Base-by-base conservation (phyloP, 2,329 filamentous ascomycete species). In the Chaetomium olivaceum region DNA sequence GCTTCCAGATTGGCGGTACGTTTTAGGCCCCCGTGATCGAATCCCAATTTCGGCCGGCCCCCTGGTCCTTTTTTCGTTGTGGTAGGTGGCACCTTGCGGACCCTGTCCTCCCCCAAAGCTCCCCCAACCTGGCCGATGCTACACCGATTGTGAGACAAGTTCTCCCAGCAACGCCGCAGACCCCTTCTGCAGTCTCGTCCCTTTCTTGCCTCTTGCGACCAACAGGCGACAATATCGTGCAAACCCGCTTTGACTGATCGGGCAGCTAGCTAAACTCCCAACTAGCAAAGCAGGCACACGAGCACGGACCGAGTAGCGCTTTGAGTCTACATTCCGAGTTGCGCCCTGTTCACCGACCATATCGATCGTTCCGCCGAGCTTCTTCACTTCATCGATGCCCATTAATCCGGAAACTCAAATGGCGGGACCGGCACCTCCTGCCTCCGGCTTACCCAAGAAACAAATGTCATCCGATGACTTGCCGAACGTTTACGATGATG, bases 401-500 rank as follows among this genome's bases (percentile, higher is more conserved):
- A 57, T 68, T 58, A 23, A 52, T 23, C 64, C 61, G 52, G 51
- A 58, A 27, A 57, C 62, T 51, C 60, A 63, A 23, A 68, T 71
- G 61, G 66, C 55, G 25, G 63, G 64, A 19, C 66, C 63, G 25
- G 59, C 65, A 19, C 55, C 63, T 12, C 55, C 66, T 21, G 60
- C 63, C 8, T 31, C 63, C 25, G 60, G 58, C n/a, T 39, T 61
- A 46, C 65, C 66, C 21, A 63, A 67, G 58, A 58, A 51, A 23
- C 68, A 74, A 54, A 77, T 77, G 50, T 82, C 80, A 8, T 77
- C 79, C 58, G 82, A 86, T 66, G 82, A 82, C 57, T 75, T 73
- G 62, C 76, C 73, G 61, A 76, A 79, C 33, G 80, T 86, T 57
- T 87, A 79, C 69, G 84, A 85, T 66, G 84, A 86, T 76, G 85